Evolutionary conservation across 306 rosid species (phyloP), one percentile per base, ranked within the genome.

Genomic region (Hippophae tibetana): DNA sequence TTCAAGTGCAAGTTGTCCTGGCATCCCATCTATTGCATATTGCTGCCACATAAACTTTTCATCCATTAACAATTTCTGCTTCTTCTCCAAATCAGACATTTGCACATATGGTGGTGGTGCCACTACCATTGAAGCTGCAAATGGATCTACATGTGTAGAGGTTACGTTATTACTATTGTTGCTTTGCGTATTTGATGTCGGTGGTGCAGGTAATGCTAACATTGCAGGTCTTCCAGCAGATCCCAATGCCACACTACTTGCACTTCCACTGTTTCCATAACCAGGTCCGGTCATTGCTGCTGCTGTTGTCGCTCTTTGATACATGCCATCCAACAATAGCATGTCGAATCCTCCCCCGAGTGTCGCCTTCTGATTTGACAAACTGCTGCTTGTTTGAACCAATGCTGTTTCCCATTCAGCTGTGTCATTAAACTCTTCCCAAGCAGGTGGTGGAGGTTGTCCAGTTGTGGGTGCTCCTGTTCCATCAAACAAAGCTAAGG

Each of bases 11-110:
- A 62, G 40, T 23, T 80, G 84, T 44, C 96, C 96, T 44, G 74
- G 93, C 82, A 69, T 68, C 8, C 95, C 86, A 78, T 82, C 88
- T 58, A 70, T 78, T 49, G 70, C 70, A 65, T 78, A 92, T 62
- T 92, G 96, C 69, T 88, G 97, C 99, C 99, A 93, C 82, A 88
- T 56, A 9, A 77, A 7, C 42, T 93, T 95, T 66, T 93, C 99
- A 62, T 86, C 86, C 76, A 79, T 43, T 60, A 93, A 63, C 54
- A 93, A 27, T 73, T 70, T 84, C 75, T 93, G 97, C 64, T 93
- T 93, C 77, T 71, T 86, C 81, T 93, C 95, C 84, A 93, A 72
- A 66, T 93, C 99, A 27, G 99, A 80, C 90, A 93, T 93, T 76
- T 93, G 99, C 71, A 93, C 94, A 10, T 84, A 93, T 0, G 95